Evolutionary conservation across 306 rosid genomes (phyloP), one percentile per base, ranked within the genome.

Genomic region (Prosopis cineraria): DNA sequence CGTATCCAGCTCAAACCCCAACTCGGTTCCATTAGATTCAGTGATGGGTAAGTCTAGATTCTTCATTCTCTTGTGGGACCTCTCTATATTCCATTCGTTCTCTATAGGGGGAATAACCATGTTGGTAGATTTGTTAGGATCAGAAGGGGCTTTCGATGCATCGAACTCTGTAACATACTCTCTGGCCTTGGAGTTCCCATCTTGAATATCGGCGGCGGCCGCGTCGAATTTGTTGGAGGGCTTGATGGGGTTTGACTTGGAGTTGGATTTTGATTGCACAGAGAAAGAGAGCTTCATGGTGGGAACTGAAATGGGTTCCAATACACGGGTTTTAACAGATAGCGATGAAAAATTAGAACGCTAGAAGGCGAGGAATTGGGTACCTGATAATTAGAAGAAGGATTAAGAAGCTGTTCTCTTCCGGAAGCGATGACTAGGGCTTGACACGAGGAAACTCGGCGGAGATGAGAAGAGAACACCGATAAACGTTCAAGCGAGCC

Each of bases 211-310:
- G 64, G 53, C 39, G 59, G 53, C 37, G n/a, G 39, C 25, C 1
- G 37, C 68, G 30, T 68, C 45, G 63, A 73, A 77, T n/a, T 41
- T 75, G 30, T 70, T 48, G 1, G 84, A 66, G 72, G 84, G 74
- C 63, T 12, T 76, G 44, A 48, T 50, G 24, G 87, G 48, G 67
- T 78, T 86, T 47, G 84, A 39, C 45, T 82, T 82, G 1, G 85
- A 63, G 10, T 84, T 78, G 19, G 88, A 50, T 60, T 84, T 83
- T 5, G 87, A 84, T 24, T 82, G 80, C 47, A 82, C 66, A 41
- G 88, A 84, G 80, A 84, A 80, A 1, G 91, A 87, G 12, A 84
- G 48, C 14, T 79, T 87, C 91, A 84, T 87, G 33, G 72, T n/a
- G 24, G 65, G 11, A 22, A 20, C n/a, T 3, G 31, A 9, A 19